Evolutionary conservation across 2,329 filamentous ascomycete genomes (phyloP).

Genomic region (Monosporascus sp.): DNA sequence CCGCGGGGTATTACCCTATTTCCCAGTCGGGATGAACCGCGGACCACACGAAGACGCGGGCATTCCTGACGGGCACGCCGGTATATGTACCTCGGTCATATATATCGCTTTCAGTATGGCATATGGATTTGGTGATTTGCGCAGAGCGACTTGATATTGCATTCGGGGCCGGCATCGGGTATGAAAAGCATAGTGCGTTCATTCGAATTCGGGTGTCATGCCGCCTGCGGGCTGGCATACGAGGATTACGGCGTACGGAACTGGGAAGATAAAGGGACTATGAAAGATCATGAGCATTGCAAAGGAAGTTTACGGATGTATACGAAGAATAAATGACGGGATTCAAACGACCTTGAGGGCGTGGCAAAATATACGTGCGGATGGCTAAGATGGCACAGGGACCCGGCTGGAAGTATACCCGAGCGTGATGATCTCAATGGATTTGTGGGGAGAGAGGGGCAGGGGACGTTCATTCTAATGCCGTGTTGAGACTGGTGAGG

Average conservation of each 20-base stretch:
- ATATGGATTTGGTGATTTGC: slow-evolving; percentile 9
- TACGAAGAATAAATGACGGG: not conserved
- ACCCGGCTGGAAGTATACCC: not conserved
- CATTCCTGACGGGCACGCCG: not conserved
- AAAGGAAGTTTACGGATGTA: slow-evolving; percentile 6
- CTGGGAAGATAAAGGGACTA: slow-evolving; percentile 12
- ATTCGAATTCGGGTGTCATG: slow-evolving; percentile 15
- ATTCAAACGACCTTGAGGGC: not conserved
- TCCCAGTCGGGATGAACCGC: slow-evolving; percentile 37
- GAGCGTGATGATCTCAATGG: not conserved
- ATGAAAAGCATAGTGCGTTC: slow-evolving; percentile 21
- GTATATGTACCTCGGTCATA: slow-evolving; percentile 6
- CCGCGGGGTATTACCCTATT: slow-evolving; percentile 48
- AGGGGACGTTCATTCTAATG: not conserved
- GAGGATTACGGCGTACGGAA: slow-evolving; percentile 20
- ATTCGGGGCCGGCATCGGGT: slow-evolving; percentile 15
- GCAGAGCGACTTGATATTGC: slow-evolving; percentile 11
- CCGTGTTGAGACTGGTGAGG: not conserved
- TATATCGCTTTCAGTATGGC: slow-evolving; percentile 8
- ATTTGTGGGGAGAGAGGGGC: not conserved
- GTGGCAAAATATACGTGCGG: not conserved
- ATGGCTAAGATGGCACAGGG: not conserved
- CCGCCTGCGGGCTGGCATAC: slow-evolving; percentile 8
- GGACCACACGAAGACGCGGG: slow-evolving; percentile 14
- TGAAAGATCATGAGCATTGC: slow-evolving; percentile 12